phyloP scores from a whole-genome alignment of 1,139 yeast species.

The Yamadazyma dushanensis region DNA sequence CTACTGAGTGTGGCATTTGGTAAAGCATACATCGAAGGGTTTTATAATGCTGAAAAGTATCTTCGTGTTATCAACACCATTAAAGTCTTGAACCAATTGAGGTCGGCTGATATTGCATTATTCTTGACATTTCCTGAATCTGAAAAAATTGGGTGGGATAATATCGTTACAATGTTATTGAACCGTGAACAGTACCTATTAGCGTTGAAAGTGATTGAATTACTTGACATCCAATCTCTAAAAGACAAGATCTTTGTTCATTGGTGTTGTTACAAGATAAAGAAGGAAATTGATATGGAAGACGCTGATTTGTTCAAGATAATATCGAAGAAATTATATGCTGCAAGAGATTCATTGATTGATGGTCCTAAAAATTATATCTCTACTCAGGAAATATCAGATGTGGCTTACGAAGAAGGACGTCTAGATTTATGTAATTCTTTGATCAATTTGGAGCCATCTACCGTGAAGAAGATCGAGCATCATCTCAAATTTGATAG shows the following conservation, averaged over 20 bases:
- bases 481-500: conserved; percentile 73
- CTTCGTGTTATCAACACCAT: conserved; percentile 59
- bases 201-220: conserved; percentile 60
- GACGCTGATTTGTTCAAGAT: conserved; percentile 59
- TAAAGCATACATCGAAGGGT: conserved; percentile 55
- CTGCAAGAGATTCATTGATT: conserved; percentile 14
- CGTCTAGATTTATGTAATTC: conserved; percentile 64
- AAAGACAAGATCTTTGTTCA: conserved; percentile 60
- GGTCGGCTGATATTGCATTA: conserved; percentile 65
- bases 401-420: conserved; percentile 82
- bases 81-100: conserved; percentile 68
- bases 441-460: conserved; percentile 67
- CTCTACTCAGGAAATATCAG: conserved; percentile 65
- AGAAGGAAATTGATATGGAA: conserved; percentile 48
- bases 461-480: conserved; percentile 60
- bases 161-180: conserved; percentile 57
- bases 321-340: conserved; percentile 47
- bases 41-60: conserved; percentile 57
- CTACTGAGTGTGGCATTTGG: conserved; percentile 87
- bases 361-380: conserved; percentile 29
- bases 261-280: conserved; percentile 82
- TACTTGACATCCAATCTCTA: conserved; percentile 47
- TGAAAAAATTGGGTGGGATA: conserved; percentile 52
- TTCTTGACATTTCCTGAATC: conserved; percentile 63
- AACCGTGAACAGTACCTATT: conserved; percentile 61